Conservation (phyloP, 495 filamentous ascomycete genomes). For the Astrothelium macrocarpum region DNA sequence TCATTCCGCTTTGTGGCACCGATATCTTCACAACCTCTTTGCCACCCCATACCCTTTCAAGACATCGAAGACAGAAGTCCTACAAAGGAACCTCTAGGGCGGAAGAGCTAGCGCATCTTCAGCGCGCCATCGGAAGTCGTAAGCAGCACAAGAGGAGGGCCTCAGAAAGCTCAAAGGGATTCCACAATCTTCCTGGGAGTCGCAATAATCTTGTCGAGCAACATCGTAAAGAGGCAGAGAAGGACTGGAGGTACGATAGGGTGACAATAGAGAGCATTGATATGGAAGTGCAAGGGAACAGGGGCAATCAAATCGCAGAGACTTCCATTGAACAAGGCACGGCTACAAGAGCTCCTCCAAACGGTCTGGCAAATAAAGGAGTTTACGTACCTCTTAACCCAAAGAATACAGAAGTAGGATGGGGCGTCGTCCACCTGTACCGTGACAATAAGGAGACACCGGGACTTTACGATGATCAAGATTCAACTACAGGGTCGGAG, state of each 20-base stretch:
- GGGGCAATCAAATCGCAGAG: background rate
- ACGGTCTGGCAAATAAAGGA: constrained; percentile 62
- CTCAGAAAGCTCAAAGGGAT: background rate
- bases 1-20: constrained; percentile 34
- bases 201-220: constrained; percentile 4
- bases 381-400: constrained; percentile 64
- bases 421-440: constrained; percentile 91
- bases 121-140: background rate
- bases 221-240: constrained; percentile 20
- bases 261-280: constrained; percentile 60
- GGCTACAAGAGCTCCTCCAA: constrained; percentile 21
- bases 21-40: constrained; percentile 41
- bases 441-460: constrained; percentile 71
- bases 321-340: constrained; percentile 6
- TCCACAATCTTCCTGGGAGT: background rate
- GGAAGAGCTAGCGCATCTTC: background rate
- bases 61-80: constrained; percentile 10
- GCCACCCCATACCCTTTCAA: constrained; percentile 22
- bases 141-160: background rate
- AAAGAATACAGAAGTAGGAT: constrained; percentile 73
- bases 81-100: constrained; percentile 1
- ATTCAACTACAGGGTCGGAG: constrained; percentile 25
- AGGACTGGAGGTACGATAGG: constrained; percentile 55
- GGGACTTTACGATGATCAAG: constrained; percentile 35
- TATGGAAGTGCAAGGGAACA: constrained; percentile 38